A percentile compares a stretch with the other conserved stretches of the same genome.
phyloP scores from a whole-genome alignment of 352 stramenopile species.

The Globisporangium takayamanum region DNA sequence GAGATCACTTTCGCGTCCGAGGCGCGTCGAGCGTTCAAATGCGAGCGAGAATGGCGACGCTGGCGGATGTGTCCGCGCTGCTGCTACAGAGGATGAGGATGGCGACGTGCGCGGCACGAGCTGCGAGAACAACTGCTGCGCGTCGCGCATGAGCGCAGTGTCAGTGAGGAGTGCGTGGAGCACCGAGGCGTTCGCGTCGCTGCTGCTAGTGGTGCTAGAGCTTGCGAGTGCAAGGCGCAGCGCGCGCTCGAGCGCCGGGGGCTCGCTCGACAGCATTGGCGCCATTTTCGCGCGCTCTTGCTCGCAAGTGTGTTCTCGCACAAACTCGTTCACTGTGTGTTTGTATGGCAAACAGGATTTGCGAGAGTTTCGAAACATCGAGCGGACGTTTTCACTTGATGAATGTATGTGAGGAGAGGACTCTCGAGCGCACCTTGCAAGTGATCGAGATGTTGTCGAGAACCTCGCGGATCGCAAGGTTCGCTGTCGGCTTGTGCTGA shows the following conservation, averaged over 20 bases:
- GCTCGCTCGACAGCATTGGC: not conserved
- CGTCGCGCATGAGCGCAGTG: slow-evolving; percentile 20
- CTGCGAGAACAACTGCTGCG: slow-evolving; percentile 36
- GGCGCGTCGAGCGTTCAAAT: slow-evolving; percentile 1
- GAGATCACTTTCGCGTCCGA: not conserved
- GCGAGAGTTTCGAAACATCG: no score
- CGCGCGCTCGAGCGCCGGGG: slow-evolving; percentile 3
- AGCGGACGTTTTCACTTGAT: no score
- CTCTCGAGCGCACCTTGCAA: no score
- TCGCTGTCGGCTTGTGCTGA: not conserved
- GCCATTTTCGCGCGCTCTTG: slow-evolving; percentile 13
- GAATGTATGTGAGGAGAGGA: no score
- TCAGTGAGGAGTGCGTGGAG: slow-evolving; percentile 10
- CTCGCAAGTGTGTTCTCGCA: not conserved
- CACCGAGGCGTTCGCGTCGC: not conserved
- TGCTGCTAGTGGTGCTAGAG: not conserved
- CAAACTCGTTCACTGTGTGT: not conserved
- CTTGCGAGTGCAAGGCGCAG: not conserved
- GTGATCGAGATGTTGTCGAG: no score
- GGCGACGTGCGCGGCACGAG: slow-evolving; percentile 19
- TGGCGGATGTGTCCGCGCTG: not conserved
- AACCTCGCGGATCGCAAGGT: no score
- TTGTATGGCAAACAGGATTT: not conserved
- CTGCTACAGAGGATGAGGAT: not conserved
- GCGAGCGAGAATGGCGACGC: slow-evolving; percentile 7